phyloP scores from a whole-genome alignment of 192 early-diverging fungal genomes.

The Spizellomyces sp. region DNA sequence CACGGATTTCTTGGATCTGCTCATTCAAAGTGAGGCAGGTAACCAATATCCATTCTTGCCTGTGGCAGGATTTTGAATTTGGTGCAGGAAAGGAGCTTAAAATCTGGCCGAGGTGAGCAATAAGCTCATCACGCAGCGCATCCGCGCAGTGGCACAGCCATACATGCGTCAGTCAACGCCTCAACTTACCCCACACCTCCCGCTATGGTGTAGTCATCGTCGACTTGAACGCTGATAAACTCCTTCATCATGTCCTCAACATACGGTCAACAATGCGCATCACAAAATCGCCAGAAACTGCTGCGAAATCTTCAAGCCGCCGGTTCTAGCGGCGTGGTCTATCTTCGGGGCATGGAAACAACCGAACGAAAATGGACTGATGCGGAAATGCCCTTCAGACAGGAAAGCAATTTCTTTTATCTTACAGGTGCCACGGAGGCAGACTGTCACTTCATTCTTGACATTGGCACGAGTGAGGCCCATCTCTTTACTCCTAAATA shows the following conservation, averaged over 20 bases:
- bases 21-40: too few relatives aligned
- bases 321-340: slow-evolving; percentile 8
- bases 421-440: slow-evolving; percentile 78
- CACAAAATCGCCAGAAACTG: slow-evolving; percentile 24
- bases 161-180: too few relatives aligned
- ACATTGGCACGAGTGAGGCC: slow-evolving; percentile 60
- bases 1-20: too few relatives aligned
- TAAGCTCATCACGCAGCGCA: too few relatives aligned
- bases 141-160: too few relatives aligned
- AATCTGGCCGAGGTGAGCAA: too few relatives aligned
- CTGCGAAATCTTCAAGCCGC: slow-evolving; percentile 24
- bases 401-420: slow-evolving; percentile 88
- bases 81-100: too few relatives aligned
- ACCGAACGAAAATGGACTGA: slow-evolving; percentile 58
- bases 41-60: too few relatives aligned
- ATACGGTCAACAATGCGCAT: slow-evolving; percentile 12
- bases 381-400: slow-evolving; percentile 79
- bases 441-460: slow-evolving; percentile 70
- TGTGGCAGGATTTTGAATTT: too few relatives aligned
- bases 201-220: too few relatives aligned
- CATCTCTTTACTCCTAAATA: slow-evolving; percentile 71
- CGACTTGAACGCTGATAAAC: neutral
- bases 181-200: too few relatives aligned
- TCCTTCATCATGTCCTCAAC: slow-evolving; percentile 13
- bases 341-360: slow-evolving; percentile 18